Conservation (phyloP, 371 early-diverging fungal species). For the Mortierella sp. region DNA sequence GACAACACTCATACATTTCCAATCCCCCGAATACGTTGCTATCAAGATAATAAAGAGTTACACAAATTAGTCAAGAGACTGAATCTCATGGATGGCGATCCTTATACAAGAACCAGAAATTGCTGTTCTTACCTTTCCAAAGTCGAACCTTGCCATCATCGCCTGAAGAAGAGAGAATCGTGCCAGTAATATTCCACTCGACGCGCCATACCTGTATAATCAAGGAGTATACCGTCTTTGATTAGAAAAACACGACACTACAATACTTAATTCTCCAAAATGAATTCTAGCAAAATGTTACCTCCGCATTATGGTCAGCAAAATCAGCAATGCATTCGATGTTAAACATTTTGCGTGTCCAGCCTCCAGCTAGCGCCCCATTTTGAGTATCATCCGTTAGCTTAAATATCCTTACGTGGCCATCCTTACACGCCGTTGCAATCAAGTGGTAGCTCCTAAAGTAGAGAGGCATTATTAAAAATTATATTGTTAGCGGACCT, state of each 20-base stretch:
- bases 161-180: slow-evolving; percentile 88
- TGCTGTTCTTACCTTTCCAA: slow-evolving; percentile 74
- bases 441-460: slow-evolving; percentile 87
- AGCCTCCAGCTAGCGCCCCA: slow-evolving; percentile 38
- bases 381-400: slow-evolving; percentile 66
- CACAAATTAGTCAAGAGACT: not conserved
- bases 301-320: slow-evolving; percentile 79
- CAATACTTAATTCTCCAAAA: too few species aligned
- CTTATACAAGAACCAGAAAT: not conserved
- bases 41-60: not conserved
- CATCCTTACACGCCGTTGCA: slow-evolving; percentile 92
- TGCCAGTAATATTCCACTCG: slow-evolving; percentile 95
- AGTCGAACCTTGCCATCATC: slow-evolving; percentile 93
- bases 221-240: not conserved
- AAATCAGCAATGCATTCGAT: slow-evolving; percentile 75
- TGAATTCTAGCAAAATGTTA: not conserved
- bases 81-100: not conserved
- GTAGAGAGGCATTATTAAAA: not conserved
- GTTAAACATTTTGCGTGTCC: slow-evolving; percentile 60
- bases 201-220: slow-evolving; percentile 83
- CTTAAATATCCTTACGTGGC: slow-evolving; percentile 88
- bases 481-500: not conserved
- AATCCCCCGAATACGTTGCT: slow-evolving; percentile 72
- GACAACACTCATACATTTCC: slow-evolving; percentile 78
- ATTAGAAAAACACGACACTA: not conserved